Percentiles rank a stretch among this genome's conserved stretches.
Evolutionary conservation across 192 early-diverging fungal genomes (phyloP).

Genomic region (Backusella sp.): DNA sequence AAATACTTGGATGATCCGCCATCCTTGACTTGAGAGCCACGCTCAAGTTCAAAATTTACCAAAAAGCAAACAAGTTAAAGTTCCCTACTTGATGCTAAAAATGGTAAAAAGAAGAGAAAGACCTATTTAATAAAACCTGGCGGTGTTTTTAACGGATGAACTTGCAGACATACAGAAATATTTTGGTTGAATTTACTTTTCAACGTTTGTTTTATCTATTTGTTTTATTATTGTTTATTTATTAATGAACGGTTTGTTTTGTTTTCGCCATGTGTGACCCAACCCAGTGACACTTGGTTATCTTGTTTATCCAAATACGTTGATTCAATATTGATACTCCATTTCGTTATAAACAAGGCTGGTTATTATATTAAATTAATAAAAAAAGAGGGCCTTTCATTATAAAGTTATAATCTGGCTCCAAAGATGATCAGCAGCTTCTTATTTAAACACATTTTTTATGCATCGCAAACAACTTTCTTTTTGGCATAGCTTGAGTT

Average conservation of each 20-base stretch:
- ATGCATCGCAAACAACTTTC: background rate
- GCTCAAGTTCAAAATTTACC: no score
- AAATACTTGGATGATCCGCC: no score
- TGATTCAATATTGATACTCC: no score
- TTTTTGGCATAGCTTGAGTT: background rate
- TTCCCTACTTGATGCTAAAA: background rate
- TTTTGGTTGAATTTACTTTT: slow-evolving; percentile 1
- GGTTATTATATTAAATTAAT: background rate
- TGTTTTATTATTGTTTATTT: background rate
- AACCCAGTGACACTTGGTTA: background rate
- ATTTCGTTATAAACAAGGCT: background rate
- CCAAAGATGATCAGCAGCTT: background rate
- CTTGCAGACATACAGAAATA: background rate
- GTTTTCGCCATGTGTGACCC: no score
- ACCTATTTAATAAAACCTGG: background rate
- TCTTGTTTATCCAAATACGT: background rate
- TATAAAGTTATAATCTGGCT: no score
- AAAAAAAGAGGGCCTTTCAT: background rate
- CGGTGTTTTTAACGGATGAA: slow-evolving; percentile 1
- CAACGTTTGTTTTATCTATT: background rate
- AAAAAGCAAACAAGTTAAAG: background rate
- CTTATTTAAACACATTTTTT: no score
- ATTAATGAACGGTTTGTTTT: background rate
- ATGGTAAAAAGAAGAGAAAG: background rate
- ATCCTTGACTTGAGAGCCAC: no score